Evolutionary conservation across 2,329 filamentous ascomycete species (phyloP), one percentile per base, ranked within the genome.

Genomic region (Ophiostoma perfectum): DNA sequence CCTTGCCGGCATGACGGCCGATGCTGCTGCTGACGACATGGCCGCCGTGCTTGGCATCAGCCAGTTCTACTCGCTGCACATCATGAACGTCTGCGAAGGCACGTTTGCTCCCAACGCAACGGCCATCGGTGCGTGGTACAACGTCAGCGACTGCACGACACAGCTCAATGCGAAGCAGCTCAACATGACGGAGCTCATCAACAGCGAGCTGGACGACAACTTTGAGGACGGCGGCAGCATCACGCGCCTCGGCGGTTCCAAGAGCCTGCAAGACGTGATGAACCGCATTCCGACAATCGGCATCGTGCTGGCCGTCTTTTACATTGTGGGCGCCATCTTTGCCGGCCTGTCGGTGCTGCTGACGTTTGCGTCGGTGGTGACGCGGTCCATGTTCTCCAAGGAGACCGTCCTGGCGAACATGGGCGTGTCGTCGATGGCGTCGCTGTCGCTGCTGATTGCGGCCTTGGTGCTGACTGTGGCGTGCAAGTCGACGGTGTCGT

Each of bases 211-310:
- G 52, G 71, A 75, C 11, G 69, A 79, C n/a, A 81, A 82, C 1
- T 68, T 72, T 58, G 80, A 80, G 11, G 73, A 83, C 27, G 70
- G 80, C 68, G 71, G 84, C 71, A 80, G 78, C 67, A 76, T 83
- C 27, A 76, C 77, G 71, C 78, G 81, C 65, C 75, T 86, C n/a
- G 74, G 80, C 69, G 79, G 81, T 73, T 80, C 80, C 14, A 71
- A 78, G 6, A 76, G 76, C 44, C 78, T 86, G 69, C 78, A 81
- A 69, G 75, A 80, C 58, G 79, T 79, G n/a, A 74, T 86, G 71
- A 77, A 83, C 75, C 75, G 78, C n/a, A 76, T 86, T 73, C 84
- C 85, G 73, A 74, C 75, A 16, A 76, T 80, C n/a, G 78, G 85
- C 4, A 74, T 81, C n/a, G 79, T 77, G 39, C 75, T 83, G 64